phyloP scores from a whole-genome alignment of 2,329 filamentous ascomycete genomes.

The Lizonia empirigonia region DNA sequence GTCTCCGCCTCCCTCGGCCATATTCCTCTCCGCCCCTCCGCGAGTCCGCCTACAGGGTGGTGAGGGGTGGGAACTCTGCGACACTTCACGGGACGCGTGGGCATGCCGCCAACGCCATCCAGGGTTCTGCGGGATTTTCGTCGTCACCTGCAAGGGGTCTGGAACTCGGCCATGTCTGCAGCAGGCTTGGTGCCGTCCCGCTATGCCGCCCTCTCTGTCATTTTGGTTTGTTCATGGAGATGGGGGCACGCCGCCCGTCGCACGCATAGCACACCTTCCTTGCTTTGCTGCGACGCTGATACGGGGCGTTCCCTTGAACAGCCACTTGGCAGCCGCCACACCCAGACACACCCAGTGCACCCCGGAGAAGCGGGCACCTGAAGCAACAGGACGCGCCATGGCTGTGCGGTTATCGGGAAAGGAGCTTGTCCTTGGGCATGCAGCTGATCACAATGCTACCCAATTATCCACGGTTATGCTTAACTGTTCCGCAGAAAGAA shows the following conservation, averaged over 20 bases:
- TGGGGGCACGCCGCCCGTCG: constrained; percentile 1
- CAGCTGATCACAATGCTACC: too few species aligned
- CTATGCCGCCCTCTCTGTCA: constrained; percentile 1
- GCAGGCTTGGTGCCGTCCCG: constrained; percentile 3
- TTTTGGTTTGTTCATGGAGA: constrained; percentile 7
- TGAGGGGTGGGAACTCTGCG: constrained; percentile 4
- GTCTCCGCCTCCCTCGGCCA: too few species aligned
- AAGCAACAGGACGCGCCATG: not conserved
- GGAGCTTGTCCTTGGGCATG: too few species aligned
- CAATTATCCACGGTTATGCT: too few species aligned
- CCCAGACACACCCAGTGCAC: not conserved
- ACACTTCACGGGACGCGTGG: constrained; percentile 6
- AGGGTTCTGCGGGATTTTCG: constrained; percentile 13
- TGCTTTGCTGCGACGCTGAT: constrained; percentile 7
- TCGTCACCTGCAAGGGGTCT: constrained; percentile 10
- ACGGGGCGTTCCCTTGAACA: not conserved
- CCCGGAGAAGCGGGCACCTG: not conserved
- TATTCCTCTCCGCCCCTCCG: too few species aligned
- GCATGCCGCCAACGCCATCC: not conserved
- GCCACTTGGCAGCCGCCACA: constrained; percentile 5
- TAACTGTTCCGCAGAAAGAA: too few species aligned
- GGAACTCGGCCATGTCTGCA: not conserved
- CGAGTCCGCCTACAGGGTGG: constrained; percentile 1
- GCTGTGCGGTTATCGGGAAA: too few species aligned
- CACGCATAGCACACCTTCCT: constrained; percentile 1